phyloP scores from a whole-genome alignment of 306 rosid genomes.

The Astragalus membranaceus region DNA sequence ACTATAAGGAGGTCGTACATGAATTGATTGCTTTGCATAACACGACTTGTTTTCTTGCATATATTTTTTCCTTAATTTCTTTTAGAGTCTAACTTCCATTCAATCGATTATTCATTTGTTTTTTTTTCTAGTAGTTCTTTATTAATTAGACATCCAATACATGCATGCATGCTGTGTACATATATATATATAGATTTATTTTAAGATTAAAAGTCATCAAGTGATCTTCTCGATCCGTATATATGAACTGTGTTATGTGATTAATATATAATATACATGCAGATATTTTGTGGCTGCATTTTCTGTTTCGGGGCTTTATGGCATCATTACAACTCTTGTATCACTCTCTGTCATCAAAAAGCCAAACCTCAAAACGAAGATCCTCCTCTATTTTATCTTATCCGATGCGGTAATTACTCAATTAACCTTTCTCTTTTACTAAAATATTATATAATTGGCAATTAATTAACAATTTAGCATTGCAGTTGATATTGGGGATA shows the following conservation, averaged over 20 bases:
- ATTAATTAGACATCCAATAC: too few relatives aligned
- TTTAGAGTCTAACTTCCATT: too few relatives aligned
- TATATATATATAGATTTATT: too few relatives aligned
- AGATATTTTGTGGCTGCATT: slow-evolving; percentile 85
- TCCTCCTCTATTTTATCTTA: slow-evolving; percentile 46
- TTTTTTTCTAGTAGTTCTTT: too few relatives aligned
- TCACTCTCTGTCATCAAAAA: slow-evolving; percentile 46
- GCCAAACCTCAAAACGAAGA: slow-evolving; percentile 38
- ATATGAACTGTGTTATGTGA: too few relatives aligned
- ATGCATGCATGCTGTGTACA: too few relatives aligned
- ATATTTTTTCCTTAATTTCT: too few relatives aligned
- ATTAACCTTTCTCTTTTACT: background rate
- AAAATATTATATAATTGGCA: too few relatives aligned
- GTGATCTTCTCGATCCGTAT: too few relatives aligned
- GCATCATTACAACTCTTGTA: slow-evolving; percentile 48
- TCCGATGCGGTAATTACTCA: slow-evolving; percentile 53
- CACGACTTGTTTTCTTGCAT: background rate
- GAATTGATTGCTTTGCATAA: background rate
- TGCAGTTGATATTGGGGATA: slow-evolving; percentile 76
- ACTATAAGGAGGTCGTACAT: slow-evolving; percentile 1
- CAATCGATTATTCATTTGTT: too few relatives aligned
- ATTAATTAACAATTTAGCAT: background rate
- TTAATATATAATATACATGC: slow-evolving; percentile 8
- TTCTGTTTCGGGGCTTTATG: slow-evolving; percentile 61
- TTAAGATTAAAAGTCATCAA: too few relatives aligned